A percentile compares a stretch with the other conserved stretches of the same genome.
These are phyloP conservation scores for Asterophora lycoperdoides DNA, from an alignment of 768 basidiomycete genomes.

Conservation along the genomic window DNA sequence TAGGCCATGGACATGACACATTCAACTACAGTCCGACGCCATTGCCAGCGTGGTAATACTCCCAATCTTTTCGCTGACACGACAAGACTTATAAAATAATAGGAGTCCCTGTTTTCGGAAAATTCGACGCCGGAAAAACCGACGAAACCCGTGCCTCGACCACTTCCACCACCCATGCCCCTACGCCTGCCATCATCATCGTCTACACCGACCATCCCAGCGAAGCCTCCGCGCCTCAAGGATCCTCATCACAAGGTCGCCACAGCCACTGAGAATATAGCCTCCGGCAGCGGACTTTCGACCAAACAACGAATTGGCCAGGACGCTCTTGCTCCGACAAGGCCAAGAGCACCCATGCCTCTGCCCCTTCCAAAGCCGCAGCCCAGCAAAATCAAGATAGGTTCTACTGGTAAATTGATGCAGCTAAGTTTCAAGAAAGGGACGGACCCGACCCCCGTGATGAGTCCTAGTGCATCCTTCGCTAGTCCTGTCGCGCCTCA, in stretches of 20 bases:
- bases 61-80: neutral
- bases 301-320: conserved; percentile 49
- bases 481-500: neutral
- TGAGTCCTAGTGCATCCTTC: neutral
- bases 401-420: conserved; percentile 13
- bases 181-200: conserved; percentile 6
- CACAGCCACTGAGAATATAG: conserved; percentile 8
- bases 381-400: neutral
- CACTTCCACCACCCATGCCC: neutral
- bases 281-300: conserved; percentile 34
- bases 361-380: conserved; percentile 9
- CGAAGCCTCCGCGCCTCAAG: conserved; percentile 14
- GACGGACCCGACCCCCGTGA: conserved; percentile 12
- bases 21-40: neutral
- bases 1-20: neutral
- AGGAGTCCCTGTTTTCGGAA: neutral
- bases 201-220: neutral
- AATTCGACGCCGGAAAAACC: neutral
- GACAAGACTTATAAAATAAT: too few relatives aligned
- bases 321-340: conserved; percentile 32
- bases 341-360: conserved; percentile 29
- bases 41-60: neutral
- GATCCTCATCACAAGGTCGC: conserved; percentile 22
- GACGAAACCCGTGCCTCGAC: neutral
- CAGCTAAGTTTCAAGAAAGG: conserved; percentile 45